Percentiles rank a stretch among this genome's conserved stretches.
Evolutionary conservation across 371 early-diverging fungal species (phyloP).

Genomic region (Smittium mucronatum): DNA sequence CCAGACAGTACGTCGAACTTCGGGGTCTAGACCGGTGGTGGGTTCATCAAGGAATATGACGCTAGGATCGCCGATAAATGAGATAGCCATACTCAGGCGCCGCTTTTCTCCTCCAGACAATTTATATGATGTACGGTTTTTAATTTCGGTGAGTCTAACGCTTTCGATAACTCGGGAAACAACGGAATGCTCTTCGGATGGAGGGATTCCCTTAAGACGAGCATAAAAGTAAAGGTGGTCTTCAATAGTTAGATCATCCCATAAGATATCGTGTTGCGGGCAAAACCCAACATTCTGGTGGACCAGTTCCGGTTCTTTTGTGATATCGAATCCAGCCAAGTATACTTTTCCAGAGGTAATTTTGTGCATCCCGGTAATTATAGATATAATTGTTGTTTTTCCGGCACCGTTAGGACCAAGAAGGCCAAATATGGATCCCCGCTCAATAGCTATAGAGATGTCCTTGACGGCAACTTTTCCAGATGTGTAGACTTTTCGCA

Average conservation of each 20-base stretch:
- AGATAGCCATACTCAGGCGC: constrained; percentile 52
- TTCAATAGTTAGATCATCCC: constrained; percentile 3
- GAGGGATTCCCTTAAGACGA: not conserved
- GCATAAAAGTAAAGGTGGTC: constrained; percentile 9
- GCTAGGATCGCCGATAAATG: constrained; percentile 60
- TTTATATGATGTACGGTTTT: not conserved
- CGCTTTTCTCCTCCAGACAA: constrained; percentile 37
- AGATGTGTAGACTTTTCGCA: constrained; percentile 45
- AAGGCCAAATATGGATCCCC: constrained; percentile 44
- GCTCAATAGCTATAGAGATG: constrained; percentile 49
- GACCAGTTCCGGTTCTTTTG: constrained; percentile 39
- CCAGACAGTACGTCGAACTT: constrained; percentile 19
- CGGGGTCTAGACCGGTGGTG: constrained; percentile 62
- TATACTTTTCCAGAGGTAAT: constrained; percentile 44
- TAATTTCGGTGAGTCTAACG: not conserved
- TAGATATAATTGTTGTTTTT: constrained; percentile 45
- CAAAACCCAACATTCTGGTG: constrained; percentile 20
- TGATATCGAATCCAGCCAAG: constrained; percentile 45
- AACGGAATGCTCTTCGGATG: not conserved
- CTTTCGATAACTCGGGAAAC: not conserved
- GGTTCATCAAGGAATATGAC: constrained; percentile 78
- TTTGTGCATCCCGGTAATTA: constrained; percentile 51
- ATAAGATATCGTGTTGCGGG: constrained; percentile 10
- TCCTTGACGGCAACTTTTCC: constrained; percentile 51
- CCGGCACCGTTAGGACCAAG: constrained; percentile 46